These are phyloP conservation scores for Crassisporium funariophilum DNA, from an alignment of 768 basidiomycete species.

Conservation along the genomic window DNA sequence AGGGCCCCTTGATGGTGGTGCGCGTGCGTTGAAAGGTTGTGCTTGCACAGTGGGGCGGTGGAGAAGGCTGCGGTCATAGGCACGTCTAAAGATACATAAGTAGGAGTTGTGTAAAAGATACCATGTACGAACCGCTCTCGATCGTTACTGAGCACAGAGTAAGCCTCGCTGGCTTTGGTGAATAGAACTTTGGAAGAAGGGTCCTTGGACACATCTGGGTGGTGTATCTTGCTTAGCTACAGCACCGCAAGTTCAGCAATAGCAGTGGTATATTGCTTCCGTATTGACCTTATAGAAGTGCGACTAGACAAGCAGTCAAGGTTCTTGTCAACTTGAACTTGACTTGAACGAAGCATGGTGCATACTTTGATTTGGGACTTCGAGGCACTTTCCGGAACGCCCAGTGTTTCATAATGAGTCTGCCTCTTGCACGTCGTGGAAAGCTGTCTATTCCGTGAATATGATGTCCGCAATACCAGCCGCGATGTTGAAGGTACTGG, in stretches of 20 bases:
- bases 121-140: slow-evolving; percentile 36
- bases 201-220: slow-evolving; percentile 50
- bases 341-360: not conserved
- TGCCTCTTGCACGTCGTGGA: slow-evolving; percentile 5
- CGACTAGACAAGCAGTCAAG: slow-evolving; percentile 13
- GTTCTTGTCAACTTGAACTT: not conserved
- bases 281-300: slow-evolving; percentile 22
- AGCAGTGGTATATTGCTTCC: not conserved
- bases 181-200: slow-evolving; percentile 41
- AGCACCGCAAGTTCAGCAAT: not conserved
- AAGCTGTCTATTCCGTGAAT: not conserved
- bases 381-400: slow-evolving; percentile 17
- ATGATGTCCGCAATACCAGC: not conserved
- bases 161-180: slow-evolving; percentile 44
- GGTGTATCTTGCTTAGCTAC: slow-evolving; percentile 49
- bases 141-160: slow-evolving; percentile 46
- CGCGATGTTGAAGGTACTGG: not conserved
- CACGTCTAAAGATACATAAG: slow-evolving; percentile 32
- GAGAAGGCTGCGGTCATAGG: slow-evolving; percentile 46
- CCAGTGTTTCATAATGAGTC: slow-evolving; percentile 21
- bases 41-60: slow-evolving; percentile 25
- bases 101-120: not conserved
- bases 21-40: slow-evolving; percentile 23
- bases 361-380: slow-evolving; percentile 24
- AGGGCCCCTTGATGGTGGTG: slow-evolving; percentile 28